Conservation (phyloP, 805 yeast species). For the Metschnikowia proteae region DNA sequence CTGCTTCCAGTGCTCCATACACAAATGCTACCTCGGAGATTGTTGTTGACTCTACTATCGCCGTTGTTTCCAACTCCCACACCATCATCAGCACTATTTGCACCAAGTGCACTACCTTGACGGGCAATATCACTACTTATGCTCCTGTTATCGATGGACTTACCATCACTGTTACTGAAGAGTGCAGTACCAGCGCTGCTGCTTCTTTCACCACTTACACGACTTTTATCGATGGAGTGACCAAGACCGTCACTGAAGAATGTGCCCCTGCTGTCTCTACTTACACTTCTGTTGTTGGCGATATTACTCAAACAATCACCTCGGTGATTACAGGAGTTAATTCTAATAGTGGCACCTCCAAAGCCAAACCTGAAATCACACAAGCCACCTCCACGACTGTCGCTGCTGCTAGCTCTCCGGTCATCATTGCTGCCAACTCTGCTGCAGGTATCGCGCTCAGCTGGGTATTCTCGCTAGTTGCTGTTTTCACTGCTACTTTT, state of each 20-base stretch:
- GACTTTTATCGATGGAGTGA: constrained; percentile 6
- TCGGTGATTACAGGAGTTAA: not conserved
- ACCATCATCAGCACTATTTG: constrained; percentile 13
- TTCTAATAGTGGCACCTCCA: not conserved
- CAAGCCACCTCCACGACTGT: constrained; percentile 1
- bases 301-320: constrained; percentile 1
- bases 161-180: constrained; percentile 10
- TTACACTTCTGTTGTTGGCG: constrained; percentile 1
- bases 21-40: not conserved
- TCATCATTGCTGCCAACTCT: constrained; percentile 1
- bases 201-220: constrained; percentile 9
- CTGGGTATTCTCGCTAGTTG: not conserved
- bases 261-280: constrained; percentile 1
- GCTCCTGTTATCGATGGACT: constrained; percentile 10
- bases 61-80: constrained; percentile 6
- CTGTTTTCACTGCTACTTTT: constrained; percentile 1
- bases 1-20: not conserved
- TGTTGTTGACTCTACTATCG: constrained; percentile 9
- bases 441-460: not conserved
- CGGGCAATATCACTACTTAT: constrained; percentile 11
- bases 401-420: constrained; percentile 2
- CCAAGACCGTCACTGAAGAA: constrained; percentile 7
- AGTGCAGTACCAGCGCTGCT: constrained; percentile 5
- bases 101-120: constrained; percentile 11
- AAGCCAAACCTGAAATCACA: not conserved